These are phyloP conservation scores for Kalanchoe fedtschenkoi DNA, from an alignment of 164 flowering plant genomes.

Conservation along the genomic window DNA sequence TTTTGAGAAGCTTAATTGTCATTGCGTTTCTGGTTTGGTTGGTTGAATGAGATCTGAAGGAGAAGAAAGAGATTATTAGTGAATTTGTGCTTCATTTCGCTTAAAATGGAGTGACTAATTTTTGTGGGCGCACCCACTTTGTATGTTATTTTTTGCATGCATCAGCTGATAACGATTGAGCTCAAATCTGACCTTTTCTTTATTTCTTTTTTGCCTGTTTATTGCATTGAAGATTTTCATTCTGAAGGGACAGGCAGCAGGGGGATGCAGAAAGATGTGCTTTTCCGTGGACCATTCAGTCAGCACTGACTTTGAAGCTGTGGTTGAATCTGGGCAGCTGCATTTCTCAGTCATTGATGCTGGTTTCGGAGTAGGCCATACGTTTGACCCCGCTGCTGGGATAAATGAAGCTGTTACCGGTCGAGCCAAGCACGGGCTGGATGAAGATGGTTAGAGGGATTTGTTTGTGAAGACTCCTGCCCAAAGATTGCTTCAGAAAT, in stretches of 20 bases:
- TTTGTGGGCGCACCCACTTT: no score
- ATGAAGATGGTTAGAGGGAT: slow-evolving; percentile 21
- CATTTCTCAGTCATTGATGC: slow-evolving; percentile 10
- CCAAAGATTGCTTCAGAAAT: background rate
- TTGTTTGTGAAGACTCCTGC: slow-evolving; percentile 10
- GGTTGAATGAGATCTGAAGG: no score
- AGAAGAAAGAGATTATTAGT: no score
- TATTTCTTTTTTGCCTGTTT: background rate
- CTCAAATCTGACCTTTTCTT: no score
- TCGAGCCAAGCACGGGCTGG: no score
- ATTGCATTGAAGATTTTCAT: background rate
- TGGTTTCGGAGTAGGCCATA: slow-evolving; percentile 4
- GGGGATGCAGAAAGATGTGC: slow-evolving; percentile 46
- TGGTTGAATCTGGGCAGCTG: slow-evolving; percentile 2
- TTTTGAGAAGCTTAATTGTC: no score
- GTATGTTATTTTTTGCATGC: background rate
- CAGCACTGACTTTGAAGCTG: slow-evolving; percentile 1
- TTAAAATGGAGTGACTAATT: no score
- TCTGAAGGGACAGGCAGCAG: slow-evolving; percentile 2
- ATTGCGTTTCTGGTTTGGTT: no score
- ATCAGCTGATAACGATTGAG: no score
- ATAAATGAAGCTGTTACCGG: slow-evolving; percentile 9
- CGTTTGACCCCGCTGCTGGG: slow-evolving; percentile 4
- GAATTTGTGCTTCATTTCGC: no score
- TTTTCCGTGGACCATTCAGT: slow-evolving; percentile 1